A percentile compares a stretch with the other conserved stretches of the same genome.
Conservation (phyloP, 371 early-diverging fungal species). For the Gilbertella persicaria region DNA sequence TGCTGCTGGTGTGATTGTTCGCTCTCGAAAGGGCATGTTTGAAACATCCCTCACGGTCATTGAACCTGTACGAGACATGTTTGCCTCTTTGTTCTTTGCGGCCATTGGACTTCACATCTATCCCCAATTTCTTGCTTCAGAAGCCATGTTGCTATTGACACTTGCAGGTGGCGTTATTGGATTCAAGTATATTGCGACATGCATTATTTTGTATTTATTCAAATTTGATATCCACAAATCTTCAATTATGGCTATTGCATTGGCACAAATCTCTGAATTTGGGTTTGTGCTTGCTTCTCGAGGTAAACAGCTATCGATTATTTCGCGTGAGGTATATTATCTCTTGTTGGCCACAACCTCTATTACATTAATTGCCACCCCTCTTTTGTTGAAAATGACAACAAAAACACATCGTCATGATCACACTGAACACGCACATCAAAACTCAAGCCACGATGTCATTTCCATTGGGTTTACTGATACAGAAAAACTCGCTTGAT, state of each 20-base stretch:
- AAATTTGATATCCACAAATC: constrained; percentile 40
- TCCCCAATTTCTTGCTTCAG: constrained; percentile 57
- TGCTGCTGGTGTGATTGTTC: constrained; percentile 62
- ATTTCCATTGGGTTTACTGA: constrained; percentile 2
- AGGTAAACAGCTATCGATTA: constrained; percentile 56
- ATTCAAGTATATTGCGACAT: constrained; percentile 53
- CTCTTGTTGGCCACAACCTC: constrained; percentile 57
- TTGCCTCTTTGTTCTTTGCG: constrained; percentile 66
- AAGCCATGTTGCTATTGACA: constrained; percentile 50
- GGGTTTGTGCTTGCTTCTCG: constrained; percentile 62
- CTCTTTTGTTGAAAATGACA: constrained; percentile 53
- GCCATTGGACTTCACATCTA: constrained; percentile 68
- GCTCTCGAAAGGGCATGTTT: constrained; percentile 41
- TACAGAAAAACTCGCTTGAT: constrained; percentile 11
- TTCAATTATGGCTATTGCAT: constrained; percentile 54
- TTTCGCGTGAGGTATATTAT: constrained; percentile 63
- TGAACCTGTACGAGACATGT: constrained; percentile 61
- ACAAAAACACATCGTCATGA: constrained; percentile 6
- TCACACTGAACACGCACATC: constrained; percentile 10
- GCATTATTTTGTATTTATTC: constrained; percentile 38
- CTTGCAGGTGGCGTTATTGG: constrained; percentile 52
- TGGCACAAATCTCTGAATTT: constrained; percentile 67
- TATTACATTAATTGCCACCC: constrained; percentile 55
- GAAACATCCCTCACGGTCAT: constrained; percentile 44
- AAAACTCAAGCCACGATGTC: not conserved